Evolutionary conservation across 2,329 filamentous ascomycete genomes (phyloP), one percentile per base, ranked within the genome.

Genomic region (Scopulariopsis brevicaulis): DNA sequence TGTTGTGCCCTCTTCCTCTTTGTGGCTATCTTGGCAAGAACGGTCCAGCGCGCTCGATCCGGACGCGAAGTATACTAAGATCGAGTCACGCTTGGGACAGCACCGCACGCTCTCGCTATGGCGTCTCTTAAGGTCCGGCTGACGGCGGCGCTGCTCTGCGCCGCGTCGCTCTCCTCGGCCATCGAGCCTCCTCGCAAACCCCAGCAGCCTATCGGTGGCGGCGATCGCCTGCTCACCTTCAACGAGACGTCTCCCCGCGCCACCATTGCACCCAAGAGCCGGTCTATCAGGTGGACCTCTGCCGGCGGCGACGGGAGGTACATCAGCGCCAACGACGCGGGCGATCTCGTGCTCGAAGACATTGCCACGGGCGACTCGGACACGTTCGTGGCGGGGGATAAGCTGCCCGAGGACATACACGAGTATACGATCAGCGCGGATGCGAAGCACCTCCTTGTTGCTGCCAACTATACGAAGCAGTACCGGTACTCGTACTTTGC

Each of bases 401-500:
- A 81, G 60, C 74, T 87, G 1, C 83, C 83, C 0, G 68, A 73
- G 1, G 76, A 77, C 56, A 73, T 80, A 59, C 71, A 72, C 60
- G 79, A 82, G 51, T 87, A 83, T 67, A 83, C 76, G 71, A 83
- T 88, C 62, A 82, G 80, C 48, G 70, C 80, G 2, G 82, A 86
- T 64, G 73, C 79, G 7, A 77, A 75, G 24, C 77, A 78, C 57
- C 76, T 88, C 0, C 70, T 88, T 20, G 82, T 84, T 70, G 76
- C 84, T 1, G 77, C 81, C 57, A 87, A 88, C 64, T 78, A 82
- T 66, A 87, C 82, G 15, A 85, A 86, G 68, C 79, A 85, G 66
- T 87, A 88, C 64, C 81, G 85, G 1, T 73, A 87, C 69, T 85
- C 84, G 6, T 87, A 84, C 69, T 84, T 83, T 65, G 80, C 85